A percentile compares a stretch with the other conserved stretches of the same genome.
Evolutionary conservation across 306 rosid genomes (phyloP).

Genomic region (Crataegus laevigata): DNA sequence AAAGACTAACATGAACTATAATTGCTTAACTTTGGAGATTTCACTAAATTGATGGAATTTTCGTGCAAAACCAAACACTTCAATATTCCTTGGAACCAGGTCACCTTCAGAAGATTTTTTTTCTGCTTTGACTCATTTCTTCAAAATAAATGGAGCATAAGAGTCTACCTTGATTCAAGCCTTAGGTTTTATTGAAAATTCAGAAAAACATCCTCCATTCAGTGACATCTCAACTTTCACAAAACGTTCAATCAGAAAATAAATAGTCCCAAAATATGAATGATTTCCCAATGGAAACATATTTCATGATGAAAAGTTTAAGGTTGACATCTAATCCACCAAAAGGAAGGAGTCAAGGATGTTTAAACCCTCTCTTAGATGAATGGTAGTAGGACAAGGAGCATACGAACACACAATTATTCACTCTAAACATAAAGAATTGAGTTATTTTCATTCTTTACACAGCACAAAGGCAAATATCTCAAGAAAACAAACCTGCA

Average conservation of each 20-base stretch:
- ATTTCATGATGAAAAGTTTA: background rate
- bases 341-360: background rate
- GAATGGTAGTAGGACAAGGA: background rate
- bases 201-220: background rate
- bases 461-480: conserved; percentile 4
- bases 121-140: background rate
- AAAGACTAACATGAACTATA: background rate
- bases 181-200: background rate
- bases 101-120: background rate
- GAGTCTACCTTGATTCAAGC: background rate
- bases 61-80: background rate
- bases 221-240: background rate
- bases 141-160: background rate
- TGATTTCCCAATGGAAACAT: background rate
- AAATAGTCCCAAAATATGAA: background rate
- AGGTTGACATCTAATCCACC: background rate
- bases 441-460: background rate
- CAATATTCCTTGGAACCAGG: background rate
- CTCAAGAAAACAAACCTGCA: conserved; percentile 49
- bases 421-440: background rate
- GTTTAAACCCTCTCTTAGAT: background rate
- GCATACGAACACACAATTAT: background rate
- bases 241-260: background rate
- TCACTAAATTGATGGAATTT: background rate
- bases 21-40: background rate